Percentiles rank a stretch among this genome's conserved stretches.
phyloP scores from a whole-genome alignment of 495 filamentous ascomycete genomes.

The Penicillium desertorum region DNA sequence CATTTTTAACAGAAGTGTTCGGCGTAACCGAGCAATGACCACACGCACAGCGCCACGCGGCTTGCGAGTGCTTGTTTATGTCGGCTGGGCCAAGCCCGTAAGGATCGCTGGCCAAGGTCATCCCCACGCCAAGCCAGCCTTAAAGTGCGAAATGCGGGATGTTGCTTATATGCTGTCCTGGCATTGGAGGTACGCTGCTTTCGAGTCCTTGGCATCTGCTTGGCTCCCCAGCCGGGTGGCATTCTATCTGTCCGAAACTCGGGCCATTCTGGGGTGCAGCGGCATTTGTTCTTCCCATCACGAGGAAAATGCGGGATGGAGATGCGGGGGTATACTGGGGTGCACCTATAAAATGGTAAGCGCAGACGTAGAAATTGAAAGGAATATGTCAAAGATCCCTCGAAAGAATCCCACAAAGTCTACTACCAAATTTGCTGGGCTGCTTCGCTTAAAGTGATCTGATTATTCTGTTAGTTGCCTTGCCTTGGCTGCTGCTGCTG shows the following conservation, averaged over 20 bases:
- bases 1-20: constrained; percentile 3
- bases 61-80: constrained; percentile 5
- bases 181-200: constrained; percentile 20
- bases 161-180: constrained; percentile 7
- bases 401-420: not conserved
- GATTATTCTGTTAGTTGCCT: not conserved
- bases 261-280: constrained; percentile 8
- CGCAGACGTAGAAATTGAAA: not conserved
- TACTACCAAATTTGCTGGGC: not conserved
- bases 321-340: constrained; percentile 15
- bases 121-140: constrained; percentile 21
- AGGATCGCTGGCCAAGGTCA: constrained; percentile 15
- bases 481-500: not conserved
- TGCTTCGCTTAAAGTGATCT: not conserved
- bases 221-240: constrained; percentile 18
- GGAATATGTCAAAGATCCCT: not conserved
- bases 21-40: constrained; percentile 17
- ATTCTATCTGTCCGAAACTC: constrained; percentile 10
- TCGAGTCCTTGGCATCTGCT: constrained; percentile 23
- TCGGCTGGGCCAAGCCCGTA: constrained; percentile 18
- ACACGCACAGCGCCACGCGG: constrained; percentile 18
- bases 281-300: constrained; percentile 2
- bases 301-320: constrained; percentile 18
- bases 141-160: constrained; percentile 13
- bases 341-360: constrained; percentile 3